A percentile compares a stretch with the other conserved stretches of the same genome.
These are phyloP conservation scores for Trametes coccinea DNA, from an alignment of 768 basidiomycete species.

Conservation along the genomic window DNA sequence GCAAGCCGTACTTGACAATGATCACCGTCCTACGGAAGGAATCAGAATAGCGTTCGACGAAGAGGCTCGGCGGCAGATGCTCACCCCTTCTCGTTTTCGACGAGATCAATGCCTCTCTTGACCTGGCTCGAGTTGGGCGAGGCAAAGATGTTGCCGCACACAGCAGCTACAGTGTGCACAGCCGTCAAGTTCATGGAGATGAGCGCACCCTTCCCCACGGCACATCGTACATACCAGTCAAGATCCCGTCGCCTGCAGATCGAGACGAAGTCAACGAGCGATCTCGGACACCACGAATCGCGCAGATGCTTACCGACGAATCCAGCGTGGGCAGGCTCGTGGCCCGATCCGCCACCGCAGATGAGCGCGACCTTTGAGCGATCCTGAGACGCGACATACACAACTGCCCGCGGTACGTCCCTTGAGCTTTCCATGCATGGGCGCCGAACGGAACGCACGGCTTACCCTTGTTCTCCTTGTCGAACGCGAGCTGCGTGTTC, in stretches of 20 bases:
- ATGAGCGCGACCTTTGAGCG: slow-evolving; percentile 71
- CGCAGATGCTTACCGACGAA: slow-evolving; percentile 68
- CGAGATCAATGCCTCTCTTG: slow-evolving; percentile 72
- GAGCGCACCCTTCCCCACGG: not conserved
- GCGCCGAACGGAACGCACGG: not conserved
- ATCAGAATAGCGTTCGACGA: not conserved
- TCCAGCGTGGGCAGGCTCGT: slow-evolving; percentile 88
- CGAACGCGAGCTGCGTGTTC: slow-evolving; percentile 73
- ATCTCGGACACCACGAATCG: not conserved
- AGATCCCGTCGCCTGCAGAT: slow-evolving; percentile 66
- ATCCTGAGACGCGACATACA: slow-evolving; percentile 59
- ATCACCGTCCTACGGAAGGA: slow-evolving; percentile 61
- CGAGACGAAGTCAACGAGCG: not conserved
- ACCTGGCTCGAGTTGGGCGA: slow-evolving; percentile 89
- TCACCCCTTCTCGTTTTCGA: slow-evolving; percentile 72
- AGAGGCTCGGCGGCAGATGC: slow-evolving; percentile 17
- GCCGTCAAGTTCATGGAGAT: no score
- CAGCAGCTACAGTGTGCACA: slow-evolving; percentile 51
- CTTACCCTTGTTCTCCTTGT: slow-evolving; percentile 68
- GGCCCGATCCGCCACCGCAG: slow-evolving; percentile 86
- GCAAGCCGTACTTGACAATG: slow-evolving; percentile 68
- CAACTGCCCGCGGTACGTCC: slow-evolving; percentile 42
- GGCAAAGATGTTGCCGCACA: slow-evolving; percentile 89
- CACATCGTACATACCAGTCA: slow-evolving; percentile 52
- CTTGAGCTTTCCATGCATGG: not conserved